These are phyloP conservation scores for Acer saccharum DNA, from an alignment of 345 rosid genomes.

Conservation along the genomic window DNA sequence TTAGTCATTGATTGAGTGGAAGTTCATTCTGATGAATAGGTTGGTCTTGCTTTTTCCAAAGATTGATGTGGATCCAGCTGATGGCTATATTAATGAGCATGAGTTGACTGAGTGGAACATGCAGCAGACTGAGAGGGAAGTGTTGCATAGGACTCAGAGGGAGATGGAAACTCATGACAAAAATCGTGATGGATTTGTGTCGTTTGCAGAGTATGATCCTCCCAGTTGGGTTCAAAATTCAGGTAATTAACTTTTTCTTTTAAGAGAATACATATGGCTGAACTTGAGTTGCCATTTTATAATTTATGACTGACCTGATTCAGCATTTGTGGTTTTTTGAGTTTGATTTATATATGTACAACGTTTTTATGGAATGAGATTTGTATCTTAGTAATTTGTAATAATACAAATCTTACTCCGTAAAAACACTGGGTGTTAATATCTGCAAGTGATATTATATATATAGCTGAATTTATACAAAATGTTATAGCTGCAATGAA, in stretches of 20 bases:
- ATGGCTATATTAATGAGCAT: constrained; percentile 71
- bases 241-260: constrained; percentile 37
- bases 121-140: constrained; percentile 75
- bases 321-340: background rate
- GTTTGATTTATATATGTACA: background rate
- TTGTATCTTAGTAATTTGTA: too few relatives aligned
- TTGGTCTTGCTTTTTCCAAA: constrained; percentile 79
- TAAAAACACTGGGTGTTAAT: too few relatives aligned
- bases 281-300: constrained; percentile 7
- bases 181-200: constrained; percentile 78
- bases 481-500: too few relatives aligned
- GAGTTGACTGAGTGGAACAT: constrained; percentile 89
- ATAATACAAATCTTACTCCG: too few relatives aligned
- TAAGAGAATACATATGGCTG: background rate
- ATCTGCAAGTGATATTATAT: too few relatives aligned
- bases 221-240: constrained; percentile 81
- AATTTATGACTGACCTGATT: background rate
- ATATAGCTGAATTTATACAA: background rate
- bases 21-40: constrained; percentile 35
- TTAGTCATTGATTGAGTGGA: background rate
- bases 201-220: constrained; percentile 85
- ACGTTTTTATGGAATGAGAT: too few relatives aligned
- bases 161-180: constrained; percentile 92
- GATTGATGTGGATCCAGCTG: constrained; percentile 80
- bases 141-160: constrained; percentile 73